Evolutionary conservation across 495 filamentous ascomycete species (phyloP).

Genomic region (Parmelia sp.): DNA sequence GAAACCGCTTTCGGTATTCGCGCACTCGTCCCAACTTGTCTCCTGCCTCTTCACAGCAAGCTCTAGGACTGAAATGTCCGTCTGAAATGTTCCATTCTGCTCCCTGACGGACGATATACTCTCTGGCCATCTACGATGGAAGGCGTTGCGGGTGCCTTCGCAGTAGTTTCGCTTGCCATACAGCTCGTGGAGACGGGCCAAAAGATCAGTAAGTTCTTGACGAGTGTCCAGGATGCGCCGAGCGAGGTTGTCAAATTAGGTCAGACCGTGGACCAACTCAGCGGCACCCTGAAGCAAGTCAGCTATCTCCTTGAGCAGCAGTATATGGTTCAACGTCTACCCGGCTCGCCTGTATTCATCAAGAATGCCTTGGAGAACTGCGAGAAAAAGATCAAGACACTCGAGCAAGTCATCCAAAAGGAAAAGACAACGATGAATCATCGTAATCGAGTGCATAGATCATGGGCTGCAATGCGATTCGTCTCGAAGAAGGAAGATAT

Average conservation of each 20-base stretch:
- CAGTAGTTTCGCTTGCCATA: slow-evolving; percentile 1
- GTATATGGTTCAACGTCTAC: background rate
- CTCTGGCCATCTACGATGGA: slow-evolving; percentile 4
- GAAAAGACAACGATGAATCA: background rate
- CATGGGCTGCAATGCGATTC: slow-evolving; percentile 6
- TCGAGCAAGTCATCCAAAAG: background rate
- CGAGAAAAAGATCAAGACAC: background rate
- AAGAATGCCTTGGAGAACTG: background rate
- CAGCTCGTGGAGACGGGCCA: slow-evolving; percentile 1
- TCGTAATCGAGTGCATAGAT: background rate
- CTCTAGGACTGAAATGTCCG: too few species aligned
- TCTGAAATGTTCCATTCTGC: background rate
- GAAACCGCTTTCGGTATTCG: too few species aligned
- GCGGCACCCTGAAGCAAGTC: slow-evolving; percentile 2
- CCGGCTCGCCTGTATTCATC: background rate
- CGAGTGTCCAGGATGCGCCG: background rate
- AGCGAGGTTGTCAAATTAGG: background rate
- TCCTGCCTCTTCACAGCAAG: too few species aligned
- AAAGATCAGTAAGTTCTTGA: slow-evolving; percentile 9
- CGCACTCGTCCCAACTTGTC: too few species aligned
- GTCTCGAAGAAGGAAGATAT: background rate
- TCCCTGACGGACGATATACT: background rate
- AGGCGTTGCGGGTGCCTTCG: background rate
- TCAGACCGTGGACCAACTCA: slow-evolving; percentile 5
- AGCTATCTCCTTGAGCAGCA: slow-evolving; percentile 8